Conservation (phyloP, 345 rosid species). For the Acer negundo region DNA sequence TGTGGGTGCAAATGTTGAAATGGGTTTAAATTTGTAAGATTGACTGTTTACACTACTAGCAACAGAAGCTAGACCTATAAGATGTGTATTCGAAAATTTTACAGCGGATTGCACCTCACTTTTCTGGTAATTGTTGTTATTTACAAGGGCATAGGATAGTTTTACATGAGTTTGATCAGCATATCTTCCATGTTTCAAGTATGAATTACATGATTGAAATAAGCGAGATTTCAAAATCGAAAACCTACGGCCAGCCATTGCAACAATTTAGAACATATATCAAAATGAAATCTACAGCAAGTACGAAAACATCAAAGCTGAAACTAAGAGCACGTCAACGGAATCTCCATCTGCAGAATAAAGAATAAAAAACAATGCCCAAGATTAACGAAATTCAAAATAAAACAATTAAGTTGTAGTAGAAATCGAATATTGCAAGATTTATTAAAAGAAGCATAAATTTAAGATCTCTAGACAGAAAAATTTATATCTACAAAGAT, state of each 20-base stretch:
- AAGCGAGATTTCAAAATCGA: constrained; percentile 24
- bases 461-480: background rate
- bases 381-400: background rate
- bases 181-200: constrained; percentile 13
- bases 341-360: constrained; percentile 19
- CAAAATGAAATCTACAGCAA: constrained; percentile 10
- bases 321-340: constrained; percentile 9
- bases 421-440: background rate
- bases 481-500: too few species aligned
- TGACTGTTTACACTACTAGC: background rate
- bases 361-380: background rate
- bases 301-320: constrained; percentile 7
- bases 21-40: constrained; percentile 20
- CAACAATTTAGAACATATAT: constrained; percentile 9
- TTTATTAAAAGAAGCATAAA: background rate
- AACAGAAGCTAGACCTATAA: constrained; percentile 17
- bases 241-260: constrained; percentile 52
- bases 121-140: constrained; percentile 16
- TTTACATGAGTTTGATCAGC: constrained; percentile 24
- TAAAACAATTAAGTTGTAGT: background rate
- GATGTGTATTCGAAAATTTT: constrained; percentile 18
- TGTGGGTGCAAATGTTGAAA: constrained; percentile 23
- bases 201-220: constrained; percentile 19
- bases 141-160: constrained; percentile 19
- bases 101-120: constrained; percentile 21